Evolutionary conservation across 345 rosid species (phyloP), one percentile per base, ranked within the genome.

Genomic region (Viola odorata): DNA sequence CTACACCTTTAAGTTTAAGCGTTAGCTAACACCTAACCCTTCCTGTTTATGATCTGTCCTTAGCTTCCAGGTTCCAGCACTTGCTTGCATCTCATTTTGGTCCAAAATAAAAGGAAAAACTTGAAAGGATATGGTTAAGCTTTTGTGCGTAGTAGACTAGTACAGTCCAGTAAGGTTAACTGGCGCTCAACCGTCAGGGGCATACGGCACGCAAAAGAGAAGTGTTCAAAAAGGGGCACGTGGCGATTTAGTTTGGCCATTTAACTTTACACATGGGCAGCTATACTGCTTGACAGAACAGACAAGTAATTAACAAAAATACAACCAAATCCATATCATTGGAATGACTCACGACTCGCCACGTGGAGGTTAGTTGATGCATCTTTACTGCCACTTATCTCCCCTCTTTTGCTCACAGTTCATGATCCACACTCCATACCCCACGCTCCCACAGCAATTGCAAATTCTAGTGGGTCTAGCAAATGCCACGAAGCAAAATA

Each of bases 181-280:
- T 13, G 68, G 72, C 70, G 77, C 60, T 65, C 45, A 65, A 70
- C 69, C 50, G 72, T 53, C 76, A 15, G 10, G 8, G 73, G 23
- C 75, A 69, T 53, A 72, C 76, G 74, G 71, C 75, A 80, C 71
- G 76, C 70, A 69, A 75, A 69, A 64, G 59, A 61, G 50, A 37
- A 50, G 41, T 41, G 0, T 3, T 11, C 7, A 12, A 8, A 5
- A 7, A 0, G 8, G 1, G 69, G 53, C 74, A 65, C 75, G 78
- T 68, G 73, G 12, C 65, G 16, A 3, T 0, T 1, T 6, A n/a
- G 15, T 63, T 41, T 45, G 40, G 60, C 50, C 44, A 14, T 51
- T 15, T 40, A 36, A 4, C 50, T 10, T 47, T 47, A 47, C 50
- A 47, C 47, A 37, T 54, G 9, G 9, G 54, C 45, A 11, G 16